Conservation (phyloP, 148 eudicot species). For the Euryodendron excelsum region DNA sequence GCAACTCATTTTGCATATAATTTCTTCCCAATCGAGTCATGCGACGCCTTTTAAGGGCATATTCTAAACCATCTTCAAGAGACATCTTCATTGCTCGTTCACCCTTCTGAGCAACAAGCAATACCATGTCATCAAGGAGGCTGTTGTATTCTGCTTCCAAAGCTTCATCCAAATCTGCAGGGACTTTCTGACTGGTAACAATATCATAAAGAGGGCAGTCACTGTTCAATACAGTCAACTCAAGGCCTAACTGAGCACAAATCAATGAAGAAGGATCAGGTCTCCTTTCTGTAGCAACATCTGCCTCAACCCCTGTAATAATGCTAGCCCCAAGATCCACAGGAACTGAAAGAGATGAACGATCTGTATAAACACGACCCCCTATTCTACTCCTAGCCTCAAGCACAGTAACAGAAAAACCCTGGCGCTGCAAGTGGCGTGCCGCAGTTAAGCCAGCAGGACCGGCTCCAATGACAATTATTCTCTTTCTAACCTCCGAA, state of each 20-base stretch:
- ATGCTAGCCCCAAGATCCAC: slow-evolving; percentile 99
- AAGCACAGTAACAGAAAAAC: slow-evolving; percentile 74
- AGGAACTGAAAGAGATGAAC: slow-evolving; percentile 92
- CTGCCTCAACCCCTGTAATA: slow-evolving; percentile 99
- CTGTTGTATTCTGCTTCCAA: slow-evolving; percentile 92
- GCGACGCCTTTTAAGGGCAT: slow-evolving; percentile 69
- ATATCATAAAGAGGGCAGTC: slow-evolving; percentile 98
- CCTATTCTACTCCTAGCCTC: slow-evolving; percentile 94
- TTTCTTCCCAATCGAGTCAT: slow-evolving; percentile 31
- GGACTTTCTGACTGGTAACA: slow-evolving; percentile 81
- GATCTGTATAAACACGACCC: slow-evolving; percentile 92
- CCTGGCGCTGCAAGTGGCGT: slow-evolving; percentile 92
- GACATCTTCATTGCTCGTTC: slow-evolving; percentile 78
- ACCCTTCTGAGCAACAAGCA: slow-evolving; percentile 89
- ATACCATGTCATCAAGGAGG: slow-evolving; percentile 82
- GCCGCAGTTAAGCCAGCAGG: slow-evolving; percentile 99
- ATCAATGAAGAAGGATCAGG: slow-evolving; percentile 95
- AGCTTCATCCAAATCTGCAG: slow-evolving; percentile 75
- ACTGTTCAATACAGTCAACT: slow-evolving; percentile 88
- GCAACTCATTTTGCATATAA: slow-evolving; percentile 22
- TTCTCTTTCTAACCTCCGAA: slow-evolving; percentile 46
- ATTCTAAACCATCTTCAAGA: slow-evolving; percentile 95
- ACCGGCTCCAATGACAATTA: slow-evolving; percentile 93
- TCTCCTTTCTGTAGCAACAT: slow-evolving; percentile 86
- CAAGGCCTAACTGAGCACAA: slow-evolving; percentile 96